Conservation (phyloP, 495 filamentous ascomycete species). For the Penicillium coprophilum region DNA sequence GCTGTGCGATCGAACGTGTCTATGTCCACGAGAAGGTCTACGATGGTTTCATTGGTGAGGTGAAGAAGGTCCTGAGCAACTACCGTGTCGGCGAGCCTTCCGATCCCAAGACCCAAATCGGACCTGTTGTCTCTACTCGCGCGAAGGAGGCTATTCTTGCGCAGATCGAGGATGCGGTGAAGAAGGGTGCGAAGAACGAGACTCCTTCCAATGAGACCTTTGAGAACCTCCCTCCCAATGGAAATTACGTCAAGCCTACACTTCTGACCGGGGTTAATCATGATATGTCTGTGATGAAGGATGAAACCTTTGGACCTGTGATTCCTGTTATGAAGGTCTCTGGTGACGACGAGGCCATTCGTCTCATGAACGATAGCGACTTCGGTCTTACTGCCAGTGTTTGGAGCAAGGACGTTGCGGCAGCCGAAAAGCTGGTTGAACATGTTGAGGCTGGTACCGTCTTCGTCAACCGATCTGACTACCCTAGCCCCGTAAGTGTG, state of each 20-base stretch:
- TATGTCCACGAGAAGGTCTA: conserved; percentile 83
- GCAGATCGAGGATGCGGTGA: conserved; percentile 77
- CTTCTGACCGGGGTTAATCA: conserved; percentile 76
- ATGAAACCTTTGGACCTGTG: conserved; percentile 92
- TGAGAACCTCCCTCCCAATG: conserved; percentile 60
- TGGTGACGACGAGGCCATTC: conserved; percentile 73
- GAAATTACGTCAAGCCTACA: conserved; percentile 83
- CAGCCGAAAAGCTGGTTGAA: conserved; percentile 71
- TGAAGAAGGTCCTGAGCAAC: conserved; percentile 76
- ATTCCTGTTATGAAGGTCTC: conserved; percentile 88
- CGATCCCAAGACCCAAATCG: conserved; percentile 72
- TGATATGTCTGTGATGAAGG: conserved; percentile 80
- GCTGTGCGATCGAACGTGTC: conserved; percentile 83
- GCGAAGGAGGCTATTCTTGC: conserved; percentile 68
- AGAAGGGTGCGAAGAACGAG: conserved; percentile 75
- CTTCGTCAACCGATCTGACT: conserved; percentile 91
- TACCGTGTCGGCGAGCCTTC: conserved; percentile 86
- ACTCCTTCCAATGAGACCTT: conserved; percentile 81
- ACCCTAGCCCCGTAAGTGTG: conserved; percentile 74
- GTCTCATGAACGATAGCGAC: conserved; percentile 86
- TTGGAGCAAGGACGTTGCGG: conserved; percentile 83
- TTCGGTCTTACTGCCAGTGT: conserved; percentile 91
- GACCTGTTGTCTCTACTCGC: conserved; percentile 78
- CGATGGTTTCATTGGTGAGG: conserved; percentile 72
- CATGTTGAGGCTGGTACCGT: conserved; percentile 90